A percentile compares a stretch with the other conserved stretches of the same genome.
These are phyloP conservation scores for Potentilla sterilis DNA, from an alignment of 306 rosid genomes.

Conservation along the genomic window DNA sequence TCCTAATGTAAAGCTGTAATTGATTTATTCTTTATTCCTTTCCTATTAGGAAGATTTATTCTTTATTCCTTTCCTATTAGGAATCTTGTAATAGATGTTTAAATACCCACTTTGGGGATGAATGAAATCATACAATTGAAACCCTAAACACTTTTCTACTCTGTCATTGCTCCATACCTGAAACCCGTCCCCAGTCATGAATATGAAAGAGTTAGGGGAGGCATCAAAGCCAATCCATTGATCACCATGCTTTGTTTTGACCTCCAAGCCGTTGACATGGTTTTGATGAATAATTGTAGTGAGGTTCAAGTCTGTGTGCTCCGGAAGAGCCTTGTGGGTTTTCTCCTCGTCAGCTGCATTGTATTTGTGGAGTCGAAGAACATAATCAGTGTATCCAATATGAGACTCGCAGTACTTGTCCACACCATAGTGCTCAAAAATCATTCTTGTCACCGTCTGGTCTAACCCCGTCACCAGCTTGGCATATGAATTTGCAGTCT, in stretches of 20 bases:
- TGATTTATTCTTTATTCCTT: too few species aligned
- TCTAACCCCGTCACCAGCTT: conserved; percentile 12
- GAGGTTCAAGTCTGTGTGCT: conserved; percentile 15
- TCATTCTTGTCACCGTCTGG: conserved; percentile 22
- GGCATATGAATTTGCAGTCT: conserved; percentile 6
- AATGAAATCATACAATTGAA: too few species aligned
- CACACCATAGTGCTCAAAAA: conserved; percentile 21
- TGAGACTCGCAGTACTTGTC: not conserved
- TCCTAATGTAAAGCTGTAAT: too few species aligned
- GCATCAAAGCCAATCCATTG: conserved; percentile 20
- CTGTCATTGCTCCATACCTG: conserved; percentile 29
- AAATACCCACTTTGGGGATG: too few species aligned
- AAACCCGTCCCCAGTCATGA: conserved; percentile 15
- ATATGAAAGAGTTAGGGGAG: conserved; percentile 10
- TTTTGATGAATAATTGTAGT: conserved; percentile 20
- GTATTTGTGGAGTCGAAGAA: conserved; percentile 1
- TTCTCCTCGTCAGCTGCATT: not conserved
- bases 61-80: too few species aligned
- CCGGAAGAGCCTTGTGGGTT: conserved; percentile 3
- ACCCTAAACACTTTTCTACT: too few species aligned
- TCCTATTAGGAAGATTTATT: too few species aligned
- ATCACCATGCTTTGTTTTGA: conserved; percentile 14
- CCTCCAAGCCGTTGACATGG: conserved; percentile 22
- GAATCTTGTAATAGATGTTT: too few species aligned
- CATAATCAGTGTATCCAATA: conserved; percentile 2